phyloP scores from a whole-genome alignment of 495 filamentous ascomycete genomes.

The Xylaria intraflava region DNA sequence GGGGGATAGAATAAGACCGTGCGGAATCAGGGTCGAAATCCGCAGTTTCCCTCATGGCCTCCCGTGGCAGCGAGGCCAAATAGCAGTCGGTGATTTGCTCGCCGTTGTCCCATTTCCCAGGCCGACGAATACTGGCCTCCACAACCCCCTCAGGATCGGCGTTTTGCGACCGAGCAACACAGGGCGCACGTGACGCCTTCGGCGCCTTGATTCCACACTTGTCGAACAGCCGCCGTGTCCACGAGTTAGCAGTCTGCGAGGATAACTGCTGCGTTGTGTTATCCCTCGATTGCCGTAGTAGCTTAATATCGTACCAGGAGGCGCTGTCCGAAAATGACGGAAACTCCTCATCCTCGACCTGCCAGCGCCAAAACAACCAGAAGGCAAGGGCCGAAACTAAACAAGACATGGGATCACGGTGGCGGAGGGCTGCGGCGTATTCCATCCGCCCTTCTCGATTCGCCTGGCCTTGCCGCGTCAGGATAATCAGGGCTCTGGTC shows the following conservation, averaged over 20 bases:
- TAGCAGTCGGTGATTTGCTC: background rate
- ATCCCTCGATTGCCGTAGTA: background rate
- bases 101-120: background rate
- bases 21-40: background rate
- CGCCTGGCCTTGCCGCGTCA: background rate
- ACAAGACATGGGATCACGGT: background rate
- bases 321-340: background rate
- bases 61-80: background rate
- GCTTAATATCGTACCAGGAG: background rate
- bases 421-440: background rate
- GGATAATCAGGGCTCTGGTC: background rate
- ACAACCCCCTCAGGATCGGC: background rate
- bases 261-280: background rate
- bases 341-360: background rate
- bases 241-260: background rate
- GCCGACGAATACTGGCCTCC: background rate
- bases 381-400: background rate
- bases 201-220: background rate
- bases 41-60: background rate
- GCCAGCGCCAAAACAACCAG: background rate
- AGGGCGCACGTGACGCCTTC: background rate
- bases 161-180: background rate
- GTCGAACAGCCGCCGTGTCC: background rate
- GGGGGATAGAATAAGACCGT: background rate
- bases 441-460: background rate